Conservation (phyloP, 148 eudicot species). For the Tetragonia tetragonoides region DNA sequence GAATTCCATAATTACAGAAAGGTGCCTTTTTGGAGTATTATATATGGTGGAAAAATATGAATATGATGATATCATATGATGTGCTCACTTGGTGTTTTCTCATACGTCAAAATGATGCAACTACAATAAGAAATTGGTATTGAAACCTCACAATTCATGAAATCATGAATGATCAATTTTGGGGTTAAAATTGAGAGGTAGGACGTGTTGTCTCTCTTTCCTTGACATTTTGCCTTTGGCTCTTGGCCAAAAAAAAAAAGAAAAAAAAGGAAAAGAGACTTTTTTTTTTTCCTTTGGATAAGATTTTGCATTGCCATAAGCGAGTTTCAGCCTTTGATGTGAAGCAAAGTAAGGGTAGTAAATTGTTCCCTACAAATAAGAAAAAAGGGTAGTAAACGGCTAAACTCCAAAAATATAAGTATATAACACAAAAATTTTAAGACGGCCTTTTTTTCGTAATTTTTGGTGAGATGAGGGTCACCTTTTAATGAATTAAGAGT, state of each 20-base stretch:
- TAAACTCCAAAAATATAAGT: neutral
- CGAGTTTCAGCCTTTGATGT: slow-evolving; percentile 8
- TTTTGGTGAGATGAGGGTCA: too few species aligned
- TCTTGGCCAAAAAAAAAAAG: too few species aligned
- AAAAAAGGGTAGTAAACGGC: too few species aligned
- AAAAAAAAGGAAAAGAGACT: neutral
- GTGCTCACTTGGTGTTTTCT: neutral
- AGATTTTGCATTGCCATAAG: slow-evolving; percentile 7
- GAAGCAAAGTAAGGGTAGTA: slow-evolving; percentile 4
- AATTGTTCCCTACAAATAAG: too few species aligned
- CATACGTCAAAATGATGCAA: slow-evolving; percentile 22
- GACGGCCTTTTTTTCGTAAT: too few species aligned
- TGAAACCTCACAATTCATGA: too few species aligned
- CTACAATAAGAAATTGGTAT: neutral
- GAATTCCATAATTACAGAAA: slow-evolving; percentile 5
- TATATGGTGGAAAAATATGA: neutral
- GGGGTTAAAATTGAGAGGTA: neutral
- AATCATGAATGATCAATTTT: neutral
- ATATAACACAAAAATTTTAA: too few species aligned
- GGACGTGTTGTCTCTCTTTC: neutral
- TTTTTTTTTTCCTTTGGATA: neutral
- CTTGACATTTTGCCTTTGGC: too few species aligned
- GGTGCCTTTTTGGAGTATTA: neutral
- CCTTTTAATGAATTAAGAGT: too few species aligned
- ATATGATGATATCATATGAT: neutral